Percentiles rank a stretch among this genome's conserved stretches.
These are phyloP conservation scores for Chytriomyces confervae DNA, from an alignment of 192 early-diverging fungal genomes.

Conservation along the genomic window DNA sequence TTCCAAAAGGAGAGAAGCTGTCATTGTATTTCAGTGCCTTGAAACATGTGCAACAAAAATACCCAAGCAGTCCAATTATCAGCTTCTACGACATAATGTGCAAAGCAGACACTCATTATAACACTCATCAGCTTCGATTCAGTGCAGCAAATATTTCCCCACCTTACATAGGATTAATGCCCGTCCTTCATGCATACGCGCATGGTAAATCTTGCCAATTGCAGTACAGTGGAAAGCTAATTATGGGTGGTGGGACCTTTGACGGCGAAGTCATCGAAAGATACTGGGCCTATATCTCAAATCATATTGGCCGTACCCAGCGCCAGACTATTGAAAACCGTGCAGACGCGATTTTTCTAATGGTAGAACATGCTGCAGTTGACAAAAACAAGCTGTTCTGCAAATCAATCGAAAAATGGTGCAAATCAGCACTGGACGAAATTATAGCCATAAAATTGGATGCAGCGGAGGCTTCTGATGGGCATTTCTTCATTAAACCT, in stretches of 20 bases:
- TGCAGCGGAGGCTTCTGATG: background rate
- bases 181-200: background rate
- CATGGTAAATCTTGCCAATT: background rate
- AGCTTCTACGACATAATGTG: slow-evolving; percentile 1
- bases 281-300: background rate
- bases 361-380: background rate
- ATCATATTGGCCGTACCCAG: background rate
- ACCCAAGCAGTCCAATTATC: background rate
- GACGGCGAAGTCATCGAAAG: background rate
- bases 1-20: slow-evolving; percentile 10
- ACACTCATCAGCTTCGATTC: background rate
- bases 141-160: background rate
- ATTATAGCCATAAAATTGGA: background rate
- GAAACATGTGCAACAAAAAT: background rate
- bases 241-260: background rate
- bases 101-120: background rate
- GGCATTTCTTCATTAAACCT: background rate
- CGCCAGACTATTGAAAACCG: background rate
- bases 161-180: background rate
- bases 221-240: background rate
- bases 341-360: background rate
- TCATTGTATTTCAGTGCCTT: background rate
- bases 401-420: background rate
- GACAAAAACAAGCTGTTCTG: background rate
- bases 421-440: background rate